Evolutionary conservation across 768 basidiomycete species (phyloP).

Genomic region (Tricholoma matsutake): DNA sequence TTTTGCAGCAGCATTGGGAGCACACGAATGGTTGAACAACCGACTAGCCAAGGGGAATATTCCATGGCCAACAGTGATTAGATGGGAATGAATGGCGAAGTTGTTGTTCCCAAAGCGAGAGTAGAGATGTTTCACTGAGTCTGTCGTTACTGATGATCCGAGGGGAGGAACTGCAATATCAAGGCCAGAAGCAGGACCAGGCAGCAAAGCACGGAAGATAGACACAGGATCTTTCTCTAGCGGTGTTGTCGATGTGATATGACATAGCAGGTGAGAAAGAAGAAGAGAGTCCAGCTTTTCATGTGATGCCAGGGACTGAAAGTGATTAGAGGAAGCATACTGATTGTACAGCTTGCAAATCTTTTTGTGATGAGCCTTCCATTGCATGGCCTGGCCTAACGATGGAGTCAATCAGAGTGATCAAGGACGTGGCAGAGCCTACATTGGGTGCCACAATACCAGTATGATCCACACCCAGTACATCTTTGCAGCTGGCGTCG

Average conservation of each 20-base stretch:
- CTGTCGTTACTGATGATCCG: conserved; percentile 24
- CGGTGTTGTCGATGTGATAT: conserved; percentile 23
- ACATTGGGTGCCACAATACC: conserved; percentile 70
- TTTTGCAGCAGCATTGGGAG: conserved; percentile 67
- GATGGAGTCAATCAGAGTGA: conserved; percentile 4
- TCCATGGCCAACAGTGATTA: conserved; percentile 68
- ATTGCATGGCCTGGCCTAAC: conserved; percentile 66
- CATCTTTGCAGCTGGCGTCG: conserved; percentile 47
- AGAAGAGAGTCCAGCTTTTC: conserved; percentile 61
- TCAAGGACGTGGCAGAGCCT: conserved; percentile 35
- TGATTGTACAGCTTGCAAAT: conserved; percentile 60
- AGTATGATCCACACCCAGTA: conserved; percentile 64
- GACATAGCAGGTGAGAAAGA: conserved; percentile 59
- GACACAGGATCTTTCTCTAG: conserved; percentile 25
- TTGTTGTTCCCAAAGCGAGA: conserved; percentile 79
- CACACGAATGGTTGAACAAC: conserved; percentile 81
- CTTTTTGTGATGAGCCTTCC: conserved; percentile 62
- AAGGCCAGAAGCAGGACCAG: conserved; percentile 29
- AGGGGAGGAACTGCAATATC: conserved; percentile 31
- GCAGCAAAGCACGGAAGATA: conserved; percentile 44
- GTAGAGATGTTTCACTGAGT: conserved; percentile 37
- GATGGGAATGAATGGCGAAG: conserved; percentile 72
- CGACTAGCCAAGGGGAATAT: conserved; percentile 76
- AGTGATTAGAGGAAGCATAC: conserved; percentile 44
- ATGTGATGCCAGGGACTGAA: conserved; percentile 47